phyloP scores from a whole-genome alignment of 345 rosid genomes.

The Raphanus sativus region DNA sequence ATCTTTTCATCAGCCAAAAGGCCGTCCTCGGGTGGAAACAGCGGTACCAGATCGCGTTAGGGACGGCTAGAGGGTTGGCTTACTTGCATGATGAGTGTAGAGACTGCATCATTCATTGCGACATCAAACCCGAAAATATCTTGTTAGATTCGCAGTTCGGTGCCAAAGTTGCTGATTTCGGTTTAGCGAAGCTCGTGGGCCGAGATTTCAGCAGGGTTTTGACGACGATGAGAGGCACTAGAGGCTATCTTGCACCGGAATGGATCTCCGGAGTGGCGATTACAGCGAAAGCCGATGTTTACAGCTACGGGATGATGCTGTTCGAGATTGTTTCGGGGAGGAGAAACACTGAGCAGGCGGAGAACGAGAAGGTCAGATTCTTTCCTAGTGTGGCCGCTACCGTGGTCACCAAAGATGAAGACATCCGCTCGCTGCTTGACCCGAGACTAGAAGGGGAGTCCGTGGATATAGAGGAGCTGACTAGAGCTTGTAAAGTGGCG shows the following conservation, averaged over 20 bases:
- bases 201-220: slow-evolving; percentile 80
- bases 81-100: slow-evolving; percentile 83
- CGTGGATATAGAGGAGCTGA: slow-evolving; percentile 62
- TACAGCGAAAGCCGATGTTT: slow-evolving; percentile 83
- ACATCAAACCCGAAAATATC: slow-evolving; percentile 86
- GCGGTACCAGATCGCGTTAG: slow-evolving; percentile 67
- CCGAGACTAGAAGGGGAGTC: slow-evolving; percentile 44
- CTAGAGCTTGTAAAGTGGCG: slow-evolving; percentile 61
- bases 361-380: slow-evolving; percentile 48
- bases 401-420: slow-evolving; percentile 46
- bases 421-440: slow-evolving; percentile 55
- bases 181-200: slow-evolving; percentile 80
- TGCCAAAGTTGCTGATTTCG: slow-evolving; percentile 87
- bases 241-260: slow-evolving; percentile 90
- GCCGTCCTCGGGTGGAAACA: slow-evolving; percentile 54
- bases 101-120: slow-evolving; percentile 88
- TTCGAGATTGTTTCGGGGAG: slow-evolving; percentile 76
- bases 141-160: slow-evolving; percentile 61
- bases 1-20: slow-evolving; percentile 43
- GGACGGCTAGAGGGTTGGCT: slow-evolving; percentile 74
- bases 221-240: slow-evolving; percentile 83
- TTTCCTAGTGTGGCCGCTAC: slow-evolving; percentile 67
- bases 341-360: slow-evolving; percentile 63
- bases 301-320: slow-evolving; percentile 91
- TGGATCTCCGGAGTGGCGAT: slow-evolving; percentile 88